Conservation (phyloP, 805 yeast species). For the Myxozyma melibiosi region DNA sequence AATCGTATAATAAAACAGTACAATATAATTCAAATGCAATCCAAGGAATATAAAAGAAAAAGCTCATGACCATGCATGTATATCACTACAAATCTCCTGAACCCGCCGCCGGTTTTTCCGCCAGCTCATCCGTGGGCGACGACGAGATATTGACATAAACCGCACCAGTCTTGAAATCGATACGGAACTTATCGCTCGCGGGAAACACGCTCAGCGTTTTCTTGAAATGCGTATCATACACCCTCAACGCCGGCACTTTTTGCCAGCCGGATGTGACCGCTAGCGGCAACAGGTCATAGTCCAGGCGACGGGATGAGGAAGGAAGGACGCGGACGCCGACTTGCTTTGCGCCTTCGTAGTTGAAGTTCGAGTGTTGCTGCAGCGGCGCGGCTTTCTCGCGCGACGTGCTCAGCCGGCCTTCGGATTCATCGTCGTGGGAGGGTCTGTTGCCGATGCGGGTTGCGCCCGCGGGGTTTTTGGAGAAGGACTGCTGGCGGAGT, state of each 20-base stretch:
- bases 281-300: constrained; percentile 39
- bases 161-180: constrained; percentile 32
- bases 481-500: constrained; percentile 24
- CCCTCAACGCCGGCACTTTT: constrained; percentile 61
- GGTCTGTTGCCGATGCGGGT: constrained; percentile 7
- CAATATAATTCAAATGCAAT: too few species aligned
- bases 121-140: neutral
- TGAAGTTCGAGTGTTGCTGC: constrained; percentile 39
- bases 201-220: constrained; percentile 59
- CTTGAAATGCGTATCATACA: constrained; percentile 69
- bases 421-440: constrained; percentile 2
- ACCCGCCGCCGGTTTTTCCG: too few species aligned
- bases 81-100: too few species aligned
- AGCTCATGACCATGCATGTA: too few species aligned
- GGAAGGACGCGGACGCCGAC: constrained; percentile 58
- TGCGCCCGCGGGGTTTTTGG: constrained; percentile 7
- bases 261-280: constrained; percentile 37
- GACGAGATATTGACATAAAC: constrained; percentile 29
- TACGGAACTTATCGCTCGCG: constrained; percentile 42
- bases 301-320: constrained; percentile 49
- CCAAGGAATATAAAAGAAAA: too few species aligned
- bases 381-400: neutral
- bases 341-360: constrained; percentile 45
- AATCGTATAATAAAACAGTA: too few species aligned
- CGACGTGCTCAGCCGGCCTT: neutral